Percentiles rank a stretch among this genome's conserved stretches.
Conservation (phyloP, 2,329 filamentous ascomycete species). For the Claviceps humidiphila region DNA sequence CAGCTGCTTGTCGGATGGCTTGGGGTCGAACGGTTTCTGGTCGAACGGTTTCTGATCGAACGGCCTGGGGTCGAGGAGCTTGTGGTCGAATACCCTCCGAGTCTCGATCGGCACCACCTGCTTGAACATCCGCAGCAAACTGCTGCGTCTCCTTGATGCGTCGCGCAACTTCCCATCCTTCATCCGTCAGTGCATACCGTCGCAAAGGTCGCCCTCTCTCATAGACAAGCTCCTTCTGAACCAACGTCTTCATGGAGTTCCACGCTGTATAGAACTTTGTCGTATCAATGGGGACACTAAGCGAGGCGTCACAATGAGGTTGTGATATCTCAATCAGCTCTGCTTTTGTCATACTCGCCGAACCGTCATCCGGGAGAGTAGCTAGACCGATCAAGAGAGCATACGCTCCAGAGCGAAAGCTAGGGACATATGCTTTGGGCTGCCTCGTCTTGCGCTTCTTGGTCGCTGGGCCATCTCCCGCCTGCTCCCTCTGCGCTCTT, state of each 20-base stretch:
- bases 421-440: conserved; percentile 57
- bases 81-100: background rate
- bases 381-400: conserved; percentile 57
- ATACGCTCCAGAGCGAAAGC: conserved; percentile 60
- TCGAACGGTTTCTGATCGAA: too few relatives aligned
- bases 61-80: background rate
- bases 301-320: conserved; percentile 59
- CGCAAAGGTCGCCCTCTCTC: conserved; percentile 55
- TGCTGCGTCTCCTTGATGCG: conserved; percentile 44
- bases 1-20: too few relatives aligned
- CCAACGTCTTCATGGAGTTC: conserved; percentile 67
- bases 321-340: conserved; percentile 59
- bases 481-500: conserved; percentile 18
- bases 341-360: conserved; percentile 47
- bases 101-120: background rate
- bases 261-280: conserved; percentile 67
- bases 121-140: conserved; percentile 16
- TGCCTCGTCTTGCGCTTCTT: conserved; percentile 44
- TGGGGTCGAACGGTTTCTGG: too few relatives aligned
- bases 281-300: conserved; percentile 52
- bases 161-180: conserved; percentile 62
- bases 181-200: conserved; percentile 59
- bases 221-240: conserved; percentile 60
- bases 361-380: conserved; percentile 39
- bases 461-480: conserved; percentile 22